These are phyloP conservation scores for Arabidopsis thaliana DNA, from an alignment of 345 rosid species.

Conservation along the genomic window DNA sequence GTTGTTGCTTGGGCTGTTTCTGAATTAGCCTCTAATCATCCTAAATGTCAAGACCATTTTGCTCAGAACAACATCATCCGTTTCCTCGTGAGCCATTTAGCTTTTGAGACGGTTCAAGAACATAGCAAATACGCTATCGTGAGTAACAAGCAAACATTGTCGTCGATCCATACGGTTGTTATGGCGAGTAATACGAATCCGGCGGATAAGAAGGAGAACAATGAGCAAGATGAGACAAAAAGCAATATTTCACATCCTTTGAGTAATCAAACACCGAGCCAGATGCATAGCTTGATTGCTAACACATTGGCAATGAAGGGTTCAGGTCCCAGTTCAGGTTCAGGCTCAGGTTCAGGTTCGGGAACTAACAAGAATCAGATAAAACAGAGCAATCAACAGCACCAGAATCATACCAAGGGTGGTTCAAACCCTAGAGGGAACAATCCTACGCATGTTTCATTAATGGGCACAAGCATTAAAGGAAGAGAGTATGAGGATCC, in stretches of 20 bases:
- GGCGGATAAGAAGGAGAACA: neutral
- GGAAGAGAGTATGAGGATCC: slow-evolving; percentile 69
- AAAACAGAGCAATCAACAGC: slow-evolving; percentile 34
- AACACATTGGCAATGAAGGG: slow-evolving; percentile 51
- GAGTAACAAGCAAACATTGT: slow-evolving; percentile 54
- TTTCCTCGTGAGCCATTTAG: slow-evolving; percentile 80
- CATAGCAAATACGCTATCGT: slow-evolving; percentile 68
- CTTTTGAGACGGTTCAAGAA: slow-evolving; percentile 86
- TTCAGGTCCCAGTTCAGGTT: slow-evolving; percentile 20
- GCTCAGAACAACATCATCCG: slow-evolving; percentile 74
- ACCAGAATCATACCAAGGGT: slow-evolving; percentile 39
- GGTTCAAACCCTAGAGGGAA: slow-evolving; percentile 40
- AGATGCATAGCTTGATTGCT: slow-evolving; percentile 57
- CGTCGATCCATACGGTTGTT: slow-evolving; percentile 59
- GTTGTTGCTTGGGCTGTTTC: slow-evolving; percentile 80
- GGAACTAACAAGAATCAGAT: slow-evolving; percentile 26
- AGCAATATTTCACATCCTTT: slow-evolving; percentile 51
- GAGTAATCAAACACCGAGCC: slow-evolving; percentile 50
- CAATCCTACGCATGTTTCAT: slow-evolving; percentile 50
- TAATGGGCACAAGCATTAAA: slow-evolving; percentile 63
- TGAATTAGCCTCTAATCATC: slow-evolving; percentile 65
- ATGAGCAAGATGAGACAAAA: slow-evolving; percentile 36
- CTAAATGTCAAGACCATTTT: slow-evolving; percentile 76
- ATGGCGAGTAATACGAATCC: slow-evolving; percentile 49
- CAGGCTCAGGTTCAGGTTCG: slow-evolving; percentile 15